Base-by-base conservation (phyloP, 2,329 filamentous ascomycete genomes). In the Penicillium sp. region DNA sequence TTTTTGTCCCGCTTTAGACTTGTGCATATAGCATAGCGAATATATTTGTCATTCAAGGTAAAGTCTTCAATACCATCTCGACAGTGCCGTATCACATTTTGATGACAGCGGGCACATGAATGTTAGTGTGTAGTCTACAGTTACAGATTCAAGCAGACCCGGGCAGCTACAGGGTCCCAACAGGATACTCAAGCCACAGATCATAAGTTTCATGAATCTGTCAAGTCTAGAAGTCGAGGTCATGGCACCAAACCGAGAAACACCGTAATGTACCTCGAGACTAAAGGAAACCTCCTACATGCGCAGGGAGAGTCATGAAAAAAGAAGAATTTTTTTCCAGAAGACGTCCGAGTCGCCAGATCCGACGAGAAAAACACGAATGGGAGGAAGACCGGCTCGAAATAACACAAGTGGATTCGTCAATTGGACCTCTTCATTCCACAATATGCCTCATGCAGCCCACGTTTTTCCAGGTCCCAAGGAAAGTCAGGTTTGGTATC, bases 391-490 rank as follows among this genome's bases (percentile, higher is more conserved):
- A 57, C 51, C 57, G 59, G 59, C 54, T 60, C 54, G 61, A 63
- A 63, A 62, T 61, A 61, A 54, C 57, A 65, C 54, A 58, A 57
- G 58, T 63, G 58, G 58, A 59, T 57, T 63, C 61, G 54, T 63
- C 58, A 60, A 55, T 57, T 58, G 57, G 58, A 60, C 59, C 54
- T 58, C 48, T 49, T 52, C 49, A 47, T 54, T 61, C 60, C 61
- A 61, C 49, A 52, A 55, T 53, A 61, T 62, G 60, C 54, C 56
- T 62, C 57, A 63, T 65, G 63, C 61, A 64, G 58, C 52, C 56
- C 60, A 26, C 41, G 53, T 63, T 54, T 58, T 56, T 53, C 59
- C 56, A 56, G 58, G 58, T 60, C 61, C 60, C 56, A 58, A 59
- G 51, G 54, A 61, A 39, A 49, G 58, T 63, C 56, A 62, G 54